A percentile compares a stretch with the other conserved stretches of the same genome.
phyloP scores from a whole-genome alignment of 805 yeast genomes.

The Cyberlindnera mississippiensis region DNA sequence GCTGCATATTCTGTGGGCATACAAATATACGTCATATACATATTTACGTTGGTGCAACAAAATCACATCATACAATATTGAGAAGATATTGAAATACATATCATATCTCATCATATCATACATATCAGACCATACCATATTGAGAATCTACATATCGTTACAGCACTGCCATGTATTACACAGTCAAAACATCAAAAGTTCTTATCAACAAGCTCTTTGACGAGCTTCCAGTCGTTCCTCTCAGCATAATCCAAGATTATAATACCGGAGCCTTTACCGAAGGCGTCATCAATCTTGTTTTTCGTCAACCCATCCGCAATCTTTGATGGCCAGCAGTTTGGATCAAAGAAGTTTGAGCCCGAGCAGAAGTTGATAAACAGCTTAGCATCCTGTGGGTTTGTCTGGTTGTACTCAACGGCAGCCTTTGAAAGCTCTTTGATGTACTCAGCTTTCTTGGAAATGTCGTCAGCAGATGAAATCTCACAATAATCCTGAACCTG shows the following conservation, averaged over 20 bases:
- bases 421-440: slow-evolving; percentile 51
- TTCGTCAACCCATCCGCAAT: slow-evolving; percentile 50
- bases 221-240: slow-evolving; percentile 54
- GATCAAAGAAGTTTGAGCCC: slow-evolving; percentile 68
- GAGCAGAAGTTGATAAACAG: slow-evolving; percentile 70
- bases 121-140: no score
- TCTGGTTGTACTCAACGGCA: slow-evolving; percentile 47
- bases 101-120: no score
- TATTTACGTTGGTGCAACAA: no score
- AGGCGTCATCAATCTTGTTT: slow-evolving; percentile 42
- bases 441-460: slow-evolving; percentile 51
- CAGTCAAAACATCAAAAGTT: no score
- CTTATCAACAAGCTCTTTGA: slow-evolving; percentile 45
- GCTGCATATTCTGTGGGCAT: no score
- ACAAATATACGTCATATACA: no score
- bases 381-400: slow-evolving; percentile 44
- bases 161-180: no score
- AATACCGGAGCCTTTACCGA: slow-evolving; percentile 57
- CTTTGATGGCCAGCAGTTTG: slow-evolving; percentile 68
- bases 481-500: slow-evolving; percentile 77
- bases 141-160: no score
- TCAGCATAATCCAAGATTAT: slow-evolving; percentile 68
- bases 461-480: slow-evolving; percentile 46
- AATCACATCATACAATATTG: no score
- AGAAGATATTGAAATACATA: no score